Evolutionary conservation across 1,139 yeast species (phyloP).

Genomic region (Meyerozyma carpophila): DNA sequence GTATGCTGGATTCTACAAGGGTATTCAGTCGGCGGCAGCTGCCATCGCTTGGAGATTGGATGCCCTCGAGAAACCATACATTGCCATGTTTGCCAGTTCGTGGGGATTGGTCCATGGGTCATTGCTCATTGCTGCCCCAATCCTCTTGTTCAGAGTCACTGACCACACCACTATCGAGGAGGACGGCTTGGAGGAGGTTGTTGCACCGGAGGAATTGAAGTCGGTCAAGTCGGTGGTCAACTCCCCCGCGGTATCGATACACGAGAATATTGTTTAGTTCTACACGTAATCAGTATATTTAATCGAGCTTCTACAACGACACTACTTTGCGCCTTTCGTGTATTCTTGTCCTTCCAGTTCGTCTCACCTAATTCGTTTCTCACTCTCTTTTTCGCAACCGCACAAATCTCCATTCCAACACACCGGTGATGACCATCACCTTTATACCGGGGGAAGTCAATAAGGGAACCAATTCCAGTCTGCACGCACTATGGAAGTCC

Average conservation of each 20-base stretch:
- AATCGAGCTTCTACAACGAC: background rate
- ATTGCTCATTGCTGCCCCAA: constrained; percentile 24
- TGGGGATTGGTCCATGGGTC: constrained; percentile 56
- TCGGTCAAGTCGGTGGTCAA: constrained; percentile 14
- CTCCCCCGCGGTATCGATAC: background rate
- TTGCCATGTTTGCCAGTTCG: constrained; percentile 44
- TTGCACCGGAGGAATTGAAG: constrained; percentile 23
- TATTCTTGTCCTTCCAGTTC: background rate
- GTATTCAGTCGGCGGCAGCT: constrained; percentile 60
- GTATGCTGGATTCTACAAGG: constrained; percentile 60
- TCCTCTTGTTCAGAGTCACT: constrained; percentile 35
- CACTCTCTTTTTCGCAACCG: background rate
- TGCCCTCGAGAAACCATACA: constrained; percentile 35
- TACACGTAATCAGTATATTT: background rate
- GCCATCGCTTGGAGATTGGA: constrained; percentile 61
- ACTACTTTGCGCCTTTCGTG: too few species aligned
- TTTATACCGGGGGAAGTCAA: constrained; percentile 88
- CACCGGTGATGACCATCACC: constrained; percentile 47
- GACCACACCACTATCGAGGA: constrained; percentile 41
- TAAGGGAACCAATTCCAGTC: constrained; percentile 46
- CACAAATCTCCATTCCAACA: background rate
- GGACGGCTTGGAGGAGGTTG: constrained; percentile 24
- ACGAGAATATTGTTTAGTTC: background rate
- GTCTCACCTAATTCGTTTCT: background rate
- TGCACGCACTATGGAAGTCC: constrained; percentile 64